phyloP scores from a whole-genome alignment of 2,329 filamentous ascomycete species.

The Aspergillus fumigatus region DNA sequence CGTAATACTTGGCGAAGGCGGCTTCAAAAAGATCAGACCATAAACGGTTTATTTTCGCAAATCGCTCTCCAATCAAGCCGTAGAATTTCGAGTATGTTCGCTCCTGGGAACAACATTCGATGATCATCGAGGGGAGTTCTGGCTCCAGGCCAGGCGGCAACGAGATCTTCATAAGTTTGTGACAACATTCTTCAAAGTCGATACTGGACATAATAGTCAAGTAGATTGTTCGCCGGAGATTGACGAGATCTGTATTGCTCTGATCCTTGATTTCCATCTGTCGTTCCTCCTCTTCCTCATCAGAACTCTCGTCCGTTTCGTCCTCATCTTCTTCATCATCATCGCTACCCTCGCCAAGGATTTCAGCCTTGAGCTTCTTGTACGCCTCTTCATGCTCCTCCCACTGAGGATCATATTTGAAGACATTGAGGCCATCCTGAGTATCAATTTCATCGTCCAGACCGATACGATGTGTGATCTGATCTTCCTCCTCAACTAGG shows the following conservation, averaged over 20 bases:
- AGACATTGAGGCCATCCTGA: slow-evolving; percentile 86
- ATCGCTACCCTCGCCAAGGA: slow-evolving; percentile 87
- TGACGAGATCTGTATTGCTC: slow-evolving; percentile 92
- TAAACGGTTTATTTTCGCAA: slow-evolving; percentile 90
- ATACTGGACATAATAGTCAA: slow-evolving; percentile 96
- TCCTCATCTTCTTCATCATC: slow-evolving; percentile 68
- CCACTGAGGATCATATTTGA: slow-evolving; percentile 88
- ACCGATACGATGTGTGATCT: slow-evolving; percentile 83
- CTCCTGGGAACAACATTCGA: slow-evolving; percentile 95
- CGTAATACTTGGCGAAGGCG: slow-evolving; percentile 88
- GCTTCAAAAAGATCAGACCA: slow-evolving; percentile 93
- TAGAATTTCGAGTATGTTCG: slow-evolving; percentile 98
- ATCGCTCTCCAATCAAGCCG: slow-evolving; percentile 86
- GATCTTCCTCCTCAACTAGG: slow-evolving; percentile 94
- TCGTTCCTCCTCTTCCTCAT: slow-evolving; percentile 70
- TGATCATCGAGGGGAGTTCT: slow-evolving; percentile 92
- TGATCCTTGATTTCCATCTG: slow-evolving; percentile 96
- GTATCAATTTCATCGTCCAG: slow-evolving; percentile 80
- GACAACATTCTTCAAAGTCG: slow-evolving; percentile 92
- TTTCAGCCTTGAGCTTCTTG: slow-evolving; percentile 84
- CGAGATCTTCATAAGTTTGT: slow-evolving; percentile 94
- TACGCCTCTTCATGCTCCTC: slow-evolving; percentile 90
- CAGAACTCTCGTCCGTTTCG: slow-evolving; percentile 57
- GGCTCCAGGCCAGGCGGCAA: slow-evolving; percentile 80
- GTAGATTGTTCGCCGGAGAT: slow-evolving; percentile 89